Evolutionary conservation across 208 protist species (phyloP).

Genomic region (Naegleria fowleri): DNA sequence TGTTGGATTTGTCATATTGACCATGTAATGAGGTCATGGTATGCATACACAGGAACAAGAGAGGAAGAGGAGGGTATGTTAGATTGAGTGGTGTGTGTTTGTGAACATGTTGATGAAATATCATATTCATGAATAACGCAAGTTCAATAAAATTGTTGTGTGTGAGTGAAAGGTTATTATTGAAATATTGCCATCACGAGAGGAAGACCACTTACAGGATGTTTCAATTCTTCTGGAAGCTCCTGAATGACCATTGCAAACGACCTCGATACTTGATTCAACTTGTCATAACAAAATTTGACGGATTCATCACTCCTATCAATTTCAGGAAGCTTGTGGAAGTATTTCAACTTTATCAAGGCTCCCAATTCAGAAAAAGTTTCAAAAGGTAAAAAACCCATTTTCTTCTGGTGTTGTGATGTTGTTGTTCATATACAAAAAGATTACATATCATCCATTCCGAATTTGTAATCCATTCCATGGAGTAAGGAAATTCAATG

Average conservation of each 20-base stretch:
- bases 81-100: not conserved
- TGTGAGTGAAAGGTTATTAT: no score
- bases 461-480: no score
- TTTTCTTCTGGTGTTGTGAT: not conserved
- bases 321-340: not conserved
- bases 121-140: no score
- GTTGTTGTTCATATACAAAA: no score
- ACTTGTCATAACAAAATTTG: constrained; percentile 76
- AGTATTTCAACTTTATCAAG: not conserved
- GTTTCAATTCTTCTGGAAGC: constrained; percentile 67
- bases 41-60: constrained; percentile 18
- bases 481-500: no score
- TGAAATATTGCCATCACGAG: no score
- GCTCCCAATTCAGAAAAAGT: not conserved
- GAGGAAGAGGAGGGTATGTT: not conserved
- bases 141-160: no score
- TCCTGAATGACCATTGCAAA: constrained; percentile 88
- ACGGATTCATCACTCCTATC: constrained; percentile 45
- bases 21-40: no score
- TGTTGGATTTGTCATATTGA: no score
- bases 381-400: not conserved
- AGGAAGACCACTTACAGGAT: constrained; percentile 52
- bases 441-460: no score
- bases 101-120: no score
- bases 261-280: constrained; percentile 73